phyloP scores from a whole-genome alignment of 2,329 filamentous ascomycete species.

The Aspergillus fijiensis region DNA sequence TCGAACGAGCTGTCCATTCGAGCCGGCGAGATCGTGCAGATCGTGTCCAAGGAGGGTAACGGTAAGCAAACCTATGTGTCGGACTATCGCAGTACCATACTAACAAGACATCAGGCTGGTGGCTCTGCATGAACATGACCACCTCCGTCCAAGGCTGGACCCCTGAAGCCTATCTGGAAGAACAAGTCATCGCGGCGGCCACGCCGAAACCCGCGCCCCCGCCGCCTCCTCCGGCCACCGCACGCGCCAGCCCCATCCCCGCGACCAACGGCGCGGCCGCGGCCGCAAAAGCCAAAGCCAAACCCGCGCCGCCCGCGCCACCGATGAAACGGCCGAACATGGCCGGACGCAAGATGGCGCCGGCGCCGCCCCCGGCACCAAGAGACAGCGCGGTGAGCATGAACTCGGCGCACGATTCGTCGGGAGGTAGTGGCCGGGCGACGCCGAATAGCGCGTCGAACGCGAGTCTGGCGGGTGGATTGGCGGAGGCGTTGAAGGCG shows the following conservation, averaged over 20 bases:
- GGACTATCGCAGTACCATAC: no score
- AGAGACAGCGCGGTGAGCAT: slow-evolving; percentile 63
- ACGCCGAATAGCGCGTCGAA: slow-evolving; percentile 61
- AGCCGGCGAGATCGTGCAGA: slow-evolving; percentile 78
- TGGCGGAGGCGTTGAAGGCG: slow-evolving; percentile 76
- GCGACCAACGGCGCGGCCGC: slow-evolving; percentile 52
- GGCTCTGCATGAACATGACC: slow-evolving; percentile 76
- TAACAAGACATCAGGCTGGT: slow-evolving; percentile 69
- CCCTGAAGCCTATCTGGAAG: slow-evolving; percentile 90
- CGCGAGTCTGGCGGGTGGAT: slow-evolving; percentile 67
- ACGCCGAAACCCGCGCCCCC: slow-evolving; percentile 58
- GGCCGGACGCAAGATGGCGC: slow-evolving; percentile 67
- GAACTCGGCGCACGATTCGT: slow-evolving; percentile 48
- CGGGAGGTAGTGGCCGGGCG: slow-evolving; percentile 65
- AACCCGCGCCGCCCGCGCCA: slow-evolving; percentile 72
- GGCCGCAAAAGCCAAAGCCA: slow-evolving; percentile 53
- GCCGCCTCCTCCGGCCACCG: slow-evolving; percentile 47
- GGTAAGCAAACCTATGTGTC: slow-evolving; percentile 59
- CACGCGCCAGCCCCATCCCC: slow-evolving; percentile 61
- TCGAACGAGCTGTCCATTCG: slow-evolving; percentile 80
- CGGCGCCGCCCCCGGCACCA: slow-evolving; percentile 63
- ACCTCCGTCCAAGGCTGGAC: slow-evolving; percentile 82
- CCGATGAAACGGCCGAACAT: slow-evolving; percentile 76
- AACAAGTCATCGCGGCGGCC: slow-evolving; percentile 55
- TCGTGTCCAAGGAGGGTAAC: slow-evolving; percentile 93